These are phyloP conservation scores for Fulvia fulva DNA, from an alignment of 2,329 filamentous ascomycete genomes.

Conservation along the genomic window DNA sequence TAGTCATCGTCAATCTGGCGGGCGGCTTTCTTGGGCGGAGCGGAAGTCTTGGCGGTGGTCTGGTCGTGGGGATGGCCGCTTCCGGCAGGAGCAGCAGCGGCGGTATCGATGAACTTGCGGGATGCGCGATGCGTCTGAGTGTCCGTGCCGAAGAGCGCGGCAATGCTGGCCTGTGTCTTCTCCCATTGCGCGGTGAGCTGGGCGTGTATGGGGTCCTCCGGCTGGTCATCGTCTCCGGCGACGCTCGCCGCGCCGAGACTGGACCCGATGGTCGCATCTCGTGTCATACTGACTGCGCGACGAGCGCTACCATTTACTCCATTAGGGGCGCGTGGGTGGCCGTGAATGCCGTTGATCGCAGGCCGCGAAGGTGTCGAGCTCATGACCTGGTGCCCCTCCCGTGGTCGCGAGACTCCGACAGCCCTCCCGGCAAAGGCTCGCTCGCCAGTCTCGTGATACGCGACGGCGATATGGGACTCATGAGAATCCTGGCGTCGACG, in stretches of 20 bases:
- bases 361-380: slow-evolving; percentile 39
- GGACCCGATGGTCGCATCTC: slow-evolving; percentile 37
- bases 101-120: slow-evolving; percentile 11
- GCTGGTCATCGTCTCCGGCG: slow-evolving; percentile 38
- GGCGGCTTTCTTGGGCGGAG: slow-evolving; percentile 67
- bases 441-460: slow-evolving; percentile 10
- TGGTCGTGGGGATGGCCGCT: slow-evolving; percentile 29
- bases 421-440: slow-evolving; percentile 16
- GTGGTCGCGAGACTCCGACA: slow-evolving; percentile 9
- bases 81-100: slow-evolving; percentile 10
- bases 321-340: slow-evolving; percentile 33
- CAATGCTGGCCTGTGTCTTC: slow-evolving; percentile 71
- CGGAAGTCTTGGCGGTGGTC: slow-evolving; percentile 42
- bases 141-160: slow-evolving; percentile 63
- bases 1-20: slow-evolving; percentile 80
- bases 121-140: slow-evolving; percentile 29
- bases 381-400: slow-evolving; percentile 23
- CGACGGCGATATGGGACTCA: slow-evolving; percentile 15
- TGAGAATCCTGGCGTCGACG: slow-evolving; percentile 6
- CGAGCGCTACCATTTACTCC: slow-evolving; percentile 36
- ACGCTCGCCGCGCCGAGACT: slow-evolving; percentile 28
- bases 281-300: slow-evolving; percentile 43
- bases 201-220: slow-evolving; percentile 45
- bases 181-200: slow-evolving; percentile 75
- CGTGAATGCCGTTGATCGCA: slow-evolving; percentile 28